Conservation (phyloP, 352 stramenopile species). For the Phytophthora kernoviae region DNA sequence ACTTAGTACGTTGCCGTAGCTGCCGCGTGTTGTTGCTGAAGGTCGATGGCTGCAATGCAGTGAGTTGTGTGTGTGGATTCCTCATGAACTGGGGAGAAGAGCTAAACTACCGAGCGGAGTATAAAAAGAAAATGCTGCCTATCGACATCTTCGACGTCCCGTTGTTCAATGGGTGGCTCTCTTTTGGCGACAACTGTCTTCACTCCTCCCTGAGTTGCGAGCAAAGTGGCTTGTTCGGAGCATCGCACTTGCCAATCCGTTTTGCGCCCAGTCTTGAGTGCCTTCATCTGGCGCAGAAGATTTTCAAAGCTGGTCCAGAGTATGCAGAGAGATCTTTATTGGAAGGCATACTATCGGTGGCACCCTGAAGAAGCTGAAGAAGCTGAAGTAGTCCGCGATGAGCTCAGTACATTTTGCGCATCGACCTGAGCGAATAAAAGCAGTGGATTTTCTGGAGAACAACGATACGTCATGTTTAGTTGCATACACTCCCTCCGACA, state of each 20-base stretch:
- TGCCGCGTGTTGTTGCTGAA: constrained; percentile 55
- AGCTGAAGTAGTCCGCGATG: constrained; percentile 7
- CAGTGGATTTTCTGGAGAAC: not conserved
- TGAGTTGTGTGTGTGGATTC: constrained; percentile 54
- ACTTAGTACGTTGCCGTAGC: constrained; percentile 44
- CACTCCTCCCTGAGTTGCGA: constrained; percentile 46
- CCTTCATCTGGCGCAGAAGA: constrained; percentile 18
- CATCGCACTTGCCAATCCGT: constrained; percentile 9
- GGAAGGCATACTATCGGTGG: constrained; percentile 24
- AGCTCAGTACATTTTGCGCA: constrained; percentile 16
- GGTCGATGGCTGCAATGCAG: constrained; percentile 51
- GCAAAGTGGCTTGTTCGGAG: constrained; percentile 9
- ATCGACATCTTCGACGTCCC: constrained; percentile 37
- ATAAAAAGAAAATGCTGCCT: constrained; percentile 24
- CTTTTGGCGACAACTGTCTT: not conserved
- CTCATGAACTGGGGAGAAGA: constrained; percentile 48
- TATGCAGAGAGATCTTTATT: constrained; percentile 20
- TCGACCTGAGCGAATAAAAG: not conserved
- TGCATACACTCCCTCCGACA: constrained; percentile 7
- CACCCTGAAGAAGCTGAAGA: constrained; percentile 28
- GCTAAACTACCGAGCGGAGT: constrained; percentile 9
- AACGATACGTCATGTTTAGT: not conserved
- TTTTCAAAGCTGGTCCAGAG: not conserved
- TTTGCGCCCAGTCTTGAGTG: constrained; percentile 5
- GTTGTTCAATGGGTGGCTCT: constrained; percentile 15